Percentiles rank a stretch among this genome's conserved stretches.
These are phyloP conservation scores for Cryptosporidium sp. DNA, from an alignment of 169 alveolate species.

Conservation along the genomic window DNA sequence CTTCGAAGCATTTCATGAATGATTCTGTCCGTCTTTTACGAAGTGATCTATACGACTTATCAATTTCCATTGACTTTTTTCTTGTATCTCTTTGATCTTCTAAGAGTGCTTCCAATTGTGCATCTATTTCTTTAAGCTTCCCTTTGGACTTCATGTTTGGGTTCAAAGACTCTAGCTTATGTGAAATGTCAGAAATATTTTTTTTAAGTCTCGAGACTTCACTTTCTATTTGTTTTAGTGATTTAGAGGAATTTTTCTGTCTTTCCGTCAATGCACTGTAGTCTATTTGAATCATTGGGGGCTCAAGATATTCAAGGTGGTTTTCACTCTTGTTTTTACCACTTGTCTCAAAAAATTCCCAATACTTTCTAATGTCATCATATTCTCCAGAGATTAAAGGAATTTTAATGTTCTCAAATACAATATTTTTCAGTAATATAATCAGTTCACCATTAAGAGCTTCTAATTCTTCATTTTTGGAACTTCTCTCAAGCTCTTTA, in stretches of 20 bases:
- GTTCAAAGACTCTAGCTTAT: conserved; percentile 26
- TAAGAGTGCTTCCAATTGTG: conserved; percentile 62
- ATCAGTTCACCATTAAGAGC: conserved; percentile 37
- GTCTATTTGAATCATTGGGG: conserved; percentile 64
- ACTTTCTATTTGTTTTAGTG: conserved; percentile 18
- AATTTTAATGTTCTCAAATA: conserved; percentile 36
- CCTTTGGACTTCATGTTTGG: conserved; percentile 63
- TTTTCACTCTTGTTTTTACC: conserved; percentile 12
- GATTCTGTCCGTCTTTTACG: conserved; percentile 78
- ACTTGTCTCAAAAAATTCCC: conserved; percentile 59
- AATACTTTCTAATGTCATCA: conserved; percentile 52
- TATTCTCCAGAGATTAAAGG: conserved; percentile 57
- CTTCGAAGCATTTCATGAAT: conserved; percentile 83
- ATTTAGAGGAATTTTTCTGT: conserved; percentile 7
- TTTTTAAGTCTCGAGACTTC: background rate
- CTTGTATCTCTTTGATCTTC: conserved; percentile 66
- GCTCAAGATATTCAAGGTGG: conserved; percentile 23
- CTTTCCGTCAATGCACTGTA: conserved; percentile 14
- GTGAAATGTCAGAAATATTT: conserved; percentile 28
- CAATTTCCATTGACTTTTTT: conserved; percentile 49
- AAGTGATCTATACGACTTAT: conserved; percentile 28
- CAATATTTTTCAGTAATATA: conserved; percentile 28
- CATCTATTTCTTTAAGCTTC: conserved; percentile 79
- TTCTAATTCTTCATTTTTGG: conserved; percentile 39
- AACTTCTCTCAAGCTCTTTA: conserved; percentile 18